These are phyloP conservation scores for Plantago ovata DNA, from an alignment of 257 asterid species.

Conservation along the genomic window DNA sequence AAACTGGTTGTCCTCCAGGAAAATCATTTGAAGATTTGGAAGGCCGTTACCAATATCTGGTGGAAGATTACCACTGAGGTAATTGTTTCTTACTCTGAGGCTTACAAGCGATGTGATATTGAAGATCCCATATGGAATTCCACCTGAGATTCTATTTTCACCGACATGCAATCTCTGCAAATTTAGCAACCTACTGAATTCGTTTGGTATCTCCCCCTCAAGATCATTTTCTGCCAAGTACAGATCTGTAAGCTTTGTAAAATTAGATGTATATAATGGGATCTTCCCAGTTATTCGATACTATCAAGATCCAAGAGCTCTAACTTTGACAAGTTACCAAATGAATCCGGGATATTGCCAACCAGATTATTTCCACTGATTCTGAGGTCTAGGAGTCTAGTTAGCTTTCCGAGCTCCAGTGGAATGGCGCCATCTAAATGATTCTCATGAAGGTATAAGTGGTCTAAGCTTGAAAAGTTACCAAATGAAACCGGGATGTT, in stretches of 20 bases:
- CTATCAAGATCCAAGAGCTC: too few species aligned
- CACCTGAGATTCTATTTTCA: slow-evolving; percentile 27
- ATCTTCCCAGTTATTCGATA: slow-evolving; percentile 34
- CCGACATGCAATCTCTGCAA: slow-evolving; percentile 30
- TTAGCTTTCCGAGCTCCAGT: slow-evolving; percentile 26
- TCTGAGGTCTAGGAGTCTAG: slow-evolving; percentile 15
- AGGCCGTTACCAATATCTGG: slow-evolving; percentile 33
- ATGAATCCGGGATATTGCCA: too few species aligned
- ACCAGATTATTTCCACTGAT: slow-evolving; percentile 24
- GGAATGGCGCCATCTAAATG: slow-evolving; percentile 29
- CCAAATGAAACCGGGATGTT: too few species aligned
- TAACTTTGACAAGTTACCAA: too few species aligned
- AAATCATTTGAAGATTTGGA: slow-evolving; percentile 36
- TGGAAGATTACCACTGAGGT: slow-evolving; percentile 34
- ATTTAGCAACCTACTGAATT: slow-evolving; percentile 23
- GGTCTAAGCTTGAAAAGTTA: too few species aligned
- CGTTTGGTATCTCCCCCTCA: slow-evolving; percentile 30
- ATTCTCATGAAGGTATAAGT: too few species aligned
- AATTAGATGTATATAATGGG: slow-evolving; percentile 29
- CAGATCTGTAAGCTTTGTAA: slow-evolving; percentile 24
- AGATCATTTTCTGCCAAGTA: slow-evolving; percentile 33
- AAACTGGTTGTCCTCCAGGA: slow-evolving; percentile 35
- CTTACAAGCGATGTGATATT: slow-evolving; percentile 33
- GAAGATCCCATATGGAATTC: slow-evolving; percentile 29
- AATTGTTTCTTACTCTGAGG: slow-evolving; percentile 25